A percentile compares a stretch with the other conserved stretches of the same genome.
phyloP scores from a whole-genome alignment of 2,329 filamentous ascomycete species.

The Dactylellina sp. region DNA sequence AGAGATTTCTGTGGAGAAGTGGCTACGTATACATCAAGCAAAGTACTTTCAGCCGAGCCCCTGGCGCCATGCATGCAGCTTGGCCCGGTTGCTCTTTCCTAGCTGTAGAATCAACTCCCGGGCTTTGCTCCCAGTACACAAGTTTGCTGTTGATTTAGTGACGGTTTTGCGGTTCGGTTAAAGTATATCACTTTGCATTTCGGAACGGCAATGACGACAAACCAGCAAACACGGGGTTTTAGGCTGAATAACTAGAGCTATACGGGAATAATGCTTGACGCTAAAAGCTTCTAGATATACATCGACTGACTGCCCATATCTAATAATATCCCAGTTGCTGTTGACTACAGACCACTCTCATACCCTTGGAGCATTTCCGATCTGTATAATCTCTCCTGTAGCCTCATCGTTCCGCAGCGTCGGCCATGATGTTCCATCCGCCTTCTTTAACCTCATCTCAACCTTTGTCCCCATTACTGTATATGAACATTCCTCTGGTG shows the following conservation, averaged over 20 bases:
- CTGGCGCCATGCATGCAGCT: constrained; percentile 23
- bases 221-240: constrained; percentile 48
- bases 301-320: not conserved
- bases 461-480: constrained; percentile 90
- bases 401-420: constrained; percentile 83
- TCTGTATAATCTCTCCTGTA: constrained; percentile 85
- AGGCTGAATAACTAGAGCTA: constrained; percentile 29
- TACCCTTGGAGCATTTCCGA: constrained; percentile 79
- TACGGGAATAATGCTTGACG: too few relatives aligned
- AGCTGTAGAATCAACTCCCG: constrained; percentile 21
- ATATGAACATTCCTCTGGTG: constrained; percentile 78
- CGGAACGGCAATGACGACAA: not conserved
- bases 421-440: constrained; percentile 77
- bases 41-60: constrained; percentile 11
- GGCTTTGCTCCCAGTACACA: not conserved
- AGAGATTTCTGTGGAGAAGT: constrained; percentile 20
- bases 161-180: not conserved
- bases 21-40: constrained; percentile 54
- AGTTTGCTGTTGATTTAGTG: constrained; percentile 1
- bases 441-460: constrained; percentile 75
- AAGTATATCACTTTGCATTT: constrained; percentile 2
- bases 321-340: not conserved
- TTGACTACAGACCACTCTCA: constrained; percentile 59
- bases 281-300: too few relatives aligned
- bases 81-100: constrained; percentile 20